Conservation (phyloP, 164 flowering plant species). For the Tetracentron sinense region DNA sequence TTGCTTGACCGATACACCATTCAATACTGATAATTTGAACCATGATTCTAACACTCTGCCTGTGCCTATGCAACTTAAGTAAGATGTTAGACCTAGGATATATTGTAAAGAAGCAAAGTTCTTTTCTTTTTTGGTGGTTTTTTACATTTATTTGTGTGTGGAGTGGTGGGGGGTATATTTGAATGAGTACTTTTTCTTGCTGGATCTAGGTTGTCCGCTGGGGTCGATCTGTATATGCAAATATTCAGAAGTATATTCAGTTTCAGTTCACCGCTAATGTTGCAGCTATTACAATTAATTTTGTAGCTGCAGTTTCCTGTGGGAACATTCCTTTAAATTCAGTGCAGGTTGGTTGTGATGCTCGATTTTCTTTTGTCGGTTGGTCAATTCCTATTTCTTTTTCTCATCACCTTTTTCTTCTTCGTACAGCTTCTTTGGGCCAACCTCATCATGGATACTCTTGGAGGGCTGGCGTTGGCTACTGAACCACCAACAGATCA, state of each 20-base stretch:
- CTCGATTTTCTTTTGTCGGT: conserved; percentile 5
- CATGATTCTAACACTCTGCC: too few relatives aligned
- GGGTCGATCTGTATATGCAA: conserved; percentile 97
- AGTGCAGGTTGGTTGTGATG: conserved; percentile 57
- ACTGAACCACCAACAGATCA: conserved; percentile 98
- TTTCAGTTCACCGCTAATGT: conserved; percentile 96
- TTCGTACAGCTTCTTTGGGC: conserved; percentile 93
- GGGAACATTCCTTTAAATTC: conserved; percentile 88
- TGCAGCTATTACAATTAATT: conserved; percentile 86
- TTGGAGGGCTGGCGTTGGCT: conserved; percentile 96
- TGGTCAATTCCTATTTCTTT: neutral
- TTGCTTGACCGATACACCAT: too few relatives aligned
- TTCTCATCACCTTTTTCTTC: neutral
- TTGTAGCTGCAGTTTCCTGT: conserved; percentile 78
- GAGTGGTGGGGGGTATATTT: too few relatives aligned
- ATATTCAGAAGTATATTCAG: conserved; percentile 93
- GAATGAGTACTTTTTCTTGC: conserved; percentile 1
- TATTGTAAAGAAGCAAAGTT: too few relatives aligned
- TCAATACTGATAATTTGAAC: too few relatives aligned
- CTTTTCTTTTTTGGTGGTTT: too few relatives aligned
- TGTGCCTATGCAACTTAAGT: too few relatives aligned
- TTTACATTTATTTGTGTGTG: too few relatives aligned
- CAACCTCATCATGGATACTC: conserved; percentile 95
- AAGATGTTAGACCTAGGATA: too few relatives aligned
- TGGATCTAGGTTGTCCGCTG: conserved; percentile 79